Base-by-base conservation (phyloP, 495 filamentous ascomycete species). In the Penicillium parvum region DNA sequence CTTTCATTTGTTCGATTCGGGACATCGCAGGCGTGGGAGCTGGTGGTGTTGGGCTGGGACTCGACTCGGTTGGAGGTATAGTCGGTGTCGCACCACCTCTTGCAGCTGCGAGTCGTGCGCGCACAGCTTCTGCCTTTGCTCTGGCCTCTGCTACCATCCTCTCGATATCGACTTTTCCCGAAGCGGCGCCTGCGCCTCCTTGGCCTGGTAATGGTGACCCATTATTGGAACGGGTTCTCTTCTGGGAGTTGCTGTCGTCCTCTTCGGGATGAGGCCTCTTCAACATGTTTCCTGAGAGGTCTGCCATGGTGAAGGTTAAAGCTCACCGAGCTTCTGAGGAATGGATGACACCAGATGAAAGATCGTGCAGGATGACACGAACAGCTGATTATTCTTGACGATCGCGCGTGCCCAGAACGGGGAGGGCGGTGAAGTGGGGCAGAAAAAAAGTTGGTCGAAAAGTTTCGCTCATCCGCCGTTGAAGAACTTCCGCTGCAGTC, bases 1-100 rank as follows among this genome's bases (percentile, higher is more conserved):
- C 88, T 62, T 85, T 95, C 69, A 96, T 80, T 64, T 72, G 81
- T 73, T 69, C 82, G 34, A 65, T 69, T 48, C 57, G 69, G 17
- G 75, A 76, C 64, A 72, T 69, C 3, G 65, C 65, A 64, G 44
- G 74, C 68, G 52, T 78, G 60, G 56, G 41, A 37, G 70, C 47
- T 14, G 71, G 43, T 37, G 75, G 76, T 63, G 67, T 60, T 30
- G 69, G 52, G 49, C 64, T 65, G 34, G 69, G 52, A 26, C 64
- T 62, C 8, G 64, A 52, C 28, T 55, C 47, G 32, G 61, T 40
- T 26, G 65, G 55, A 15, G 63, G 53, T 15, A 49, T 42, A 32
- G 52, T 45, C 26, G 58, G 53, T 42, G 56, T 45, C 56, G 58
- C 66, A 37, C 63, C 50, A 29, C 57, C 64, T 49, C 65, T 73